These are phyloP conservation scores for Tetrapisispora fleetii DNA, from an alignment of 805 yeast species.

Conservation along the genomic window DNA sequence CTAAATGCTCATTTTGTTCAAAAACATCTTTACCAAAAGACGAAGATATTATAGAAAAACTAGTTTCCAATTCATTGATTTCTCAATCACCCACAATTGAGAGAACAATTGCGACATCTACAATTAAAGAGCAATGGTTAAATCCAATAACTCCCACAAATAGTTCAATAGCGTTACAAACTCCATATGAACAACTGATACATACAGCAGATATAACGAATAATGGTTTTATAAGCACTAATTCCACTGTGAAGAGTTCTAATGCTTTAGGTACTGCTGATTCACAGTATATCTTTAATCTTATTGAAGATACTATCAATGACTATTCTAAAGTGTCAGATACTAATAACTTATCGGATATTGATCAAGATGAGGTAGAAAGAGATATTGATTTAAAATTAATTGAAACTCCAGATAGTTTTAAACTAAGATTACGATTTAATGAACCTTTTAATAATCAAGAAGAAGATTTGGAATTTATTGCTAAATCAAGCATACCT, in stretches of 20 bases:
- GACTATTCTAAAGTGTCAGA: background rate
- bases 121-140: constrained; percentile 14
- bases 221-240: constrained; percentile 20
- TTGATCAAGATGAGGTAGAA: background rate
- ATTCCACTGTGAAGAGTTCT: background rate
- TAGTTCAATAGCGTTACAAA: constrained; percentile 4
- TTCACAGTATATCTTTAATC: background rate
- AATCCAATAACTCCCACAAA: constrained; percentile 9
- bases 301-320: background rate
- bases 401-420: background rate
- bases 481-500: background rate
- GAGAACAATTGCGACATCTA: background rate
- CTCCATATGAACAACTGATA: constrained; percentile 25
- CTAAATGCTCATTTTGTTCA: constrained; percentile 24
- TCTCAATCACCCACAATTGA: constrained; percentile 3
- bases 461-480: background rate
- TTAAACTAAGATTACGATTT: background rate
- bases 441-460: background rate
- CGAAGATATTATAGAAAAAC: constrained; percentile 20
- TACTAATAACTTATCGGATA: background rate
- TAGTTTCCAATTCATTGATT: constrained; percentile 14
- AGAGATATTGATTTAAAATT: background rate
- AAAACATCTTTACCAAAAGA: constrained; percentile 20
- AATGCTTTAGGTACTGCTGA: background rate
- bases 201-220: constrained; percentile 23